Percentiles rank a stretch among this genome's conserved stretches.
Conservation (phyloP, 306 rosid genomes). For the Canavalia gladiata region DNA sequence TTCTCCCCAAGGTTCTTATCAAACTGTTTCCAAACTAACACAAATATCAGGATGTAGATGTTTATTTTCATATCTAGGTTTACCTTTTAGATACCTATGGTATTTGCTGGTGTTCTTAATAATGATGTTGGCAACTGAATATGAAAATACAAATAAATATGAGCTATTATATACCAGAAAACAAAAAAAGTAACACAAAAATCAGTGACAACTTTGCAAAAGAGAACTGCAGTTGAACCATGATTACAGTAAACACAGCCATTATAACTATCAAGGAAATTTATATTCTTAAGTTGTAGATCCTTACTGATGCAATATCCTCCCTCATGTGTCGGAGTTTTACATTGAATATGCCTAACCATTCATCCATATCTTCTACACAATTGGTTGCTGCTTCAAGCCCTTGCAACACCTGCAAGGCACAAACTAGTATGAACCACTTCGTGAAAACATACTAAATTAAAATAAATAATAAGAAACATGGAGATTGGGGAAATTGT, state of each 20-base stretch:
- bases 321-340: conserved; percentile 99
- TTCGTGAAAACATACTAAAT: not conserved
- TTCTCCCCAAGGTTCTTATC: no score
- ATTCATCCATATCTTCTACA: conserved; percentile 98
- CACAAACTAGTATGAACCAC: conserved; percentile 37
- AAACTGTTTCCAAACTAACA: conserved; percentile 24
- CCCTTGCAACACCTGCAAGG: conserved; percentile 84
- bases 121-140: conserved; percentile 20
- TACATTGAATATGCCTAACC: conserved; percentile 90
- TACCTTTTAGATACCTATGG: not conserved
- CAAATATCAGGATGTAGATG: conserved; percentile 11
- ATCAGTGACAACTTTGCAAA: not conserved
- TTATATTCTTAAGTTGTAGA: conserved; percentile 34
- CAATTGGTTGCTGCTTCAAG: conserved; percentile 82
- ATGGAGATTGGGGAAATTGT: conserved; percentile 6
- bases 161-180: conserved; percentile 27
- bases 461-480: conserved; percentile 13
- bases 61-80: conserved; percentile 16
- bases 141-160: conserved; percentile 5
- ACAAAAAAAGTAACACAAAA: conserved; percentile 7
- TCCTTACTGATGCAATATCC: conserved; percentile 93
- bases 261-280: conserved; percentile 39
- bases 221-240: conserved; percentile 20
- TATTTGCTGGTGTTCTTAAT: not conserved
- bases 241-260: conserved; percentile 22